Percentiles rank a stretch among this genome's conserved stretches.
These are phyloP conservation scores for Colletotrichum sp. DNA, from an alignment of 2,329 filamentous ascomycete genomes.

Conservation along the genomic window DNA sequence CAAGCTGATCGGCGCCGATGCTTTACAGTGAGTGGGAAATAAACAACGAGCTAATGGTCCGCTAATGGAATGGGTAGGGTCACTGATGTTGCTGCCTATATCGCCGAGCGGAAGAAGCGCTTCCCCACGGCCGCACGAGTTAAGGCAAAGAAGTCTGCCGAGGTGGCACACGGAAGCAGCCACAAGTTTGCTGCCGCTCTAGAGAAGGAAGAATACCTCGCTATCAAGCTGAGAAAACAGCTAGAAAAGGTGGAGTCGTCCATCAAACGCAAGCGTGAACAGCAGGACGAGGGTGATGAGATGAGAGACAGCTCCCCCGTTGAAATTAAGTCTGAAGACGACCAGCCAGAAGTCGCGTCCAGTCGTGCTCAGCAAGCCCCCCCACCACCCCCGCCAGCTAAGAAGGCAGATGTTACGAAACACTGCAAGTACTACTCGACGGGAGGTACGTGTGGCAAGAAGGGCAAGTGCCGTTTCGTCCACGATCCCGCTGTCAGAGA, in stretches of 20 bases:
- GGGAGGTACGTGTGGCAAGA: slow-evolving; percentile 72
- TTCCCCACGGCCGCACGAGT: slow-evolving; percentile 80
- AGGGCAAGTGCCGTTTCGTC: slow-evolving; percentile 77
- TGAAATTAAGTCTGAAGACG: slow-evolving; percentile 60
- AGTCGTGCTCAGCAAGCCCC: slow-evolving; percentile 44
- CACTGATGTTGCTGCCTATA: slow-evolving; percentile 79
- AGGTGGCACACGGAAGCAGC: slow-evolving; percentile 28
- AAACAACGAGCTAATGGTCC: background rate
- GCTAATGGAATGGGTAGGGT: slow-evolving; percentile 40
- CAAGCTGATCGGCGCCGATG: slow-evolving; percentile 60
- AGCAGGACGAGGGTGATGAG: slow-evolving; percentile 70
- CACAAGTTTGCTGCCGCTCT: slow-evolving; percentile 19
- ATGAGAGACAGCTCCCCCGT: slow-evolving; percentile 57
- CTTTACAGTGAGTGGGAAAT: slow-evolving; percentile 53
- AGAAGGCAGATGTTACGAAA: slow-evolving; percentile 65
- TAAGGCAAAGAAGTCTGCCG: slow-evolving; percentile 63
- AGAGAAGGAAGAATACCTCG: slow-evolving; percentile 66
- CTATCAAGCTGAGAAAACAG: slow-evolving; percentile 66
- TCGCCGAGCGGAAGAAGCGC: slow-evolving; percentile 78
- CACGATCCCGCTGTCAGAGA: slow-evolving; percentile 69
- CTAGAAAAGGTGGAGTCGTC: slow-evolving; percentile 74
- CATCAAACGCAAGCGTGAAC: slow-evolving; percentile 71
- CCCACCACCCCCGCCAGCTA: slow-evolving; percentile 49
- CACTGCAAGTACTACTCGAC: slow-evolving; percentile 77
- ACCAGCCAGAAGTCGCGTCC: slow-evolving; percentile 63